Evolutionary conservation across 805 yeast species (phyloP).

Genomic region (Teunomyces tritomae): DNA sequence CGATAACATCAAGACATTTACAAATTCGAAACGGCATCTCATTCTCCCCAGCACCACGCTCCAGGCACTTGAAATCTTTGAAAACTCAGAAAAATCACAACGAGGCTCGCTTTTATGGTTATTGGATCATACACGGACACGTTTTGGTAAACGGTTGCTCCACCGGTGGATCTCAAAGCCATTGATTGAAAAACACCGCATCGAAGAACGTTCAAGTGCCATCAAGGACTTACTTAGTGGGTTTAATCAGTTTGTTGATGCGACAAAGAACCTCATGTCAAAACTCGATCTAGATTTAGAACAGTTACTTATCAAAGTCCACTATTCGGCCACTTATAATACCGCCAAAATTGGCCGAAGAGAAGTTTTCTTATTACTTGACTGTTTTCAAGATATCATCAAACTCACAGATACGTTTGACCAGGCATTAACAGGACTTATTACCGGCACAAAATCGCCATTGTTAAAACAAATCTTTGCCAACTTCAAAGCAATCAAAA

Average conservation of each 20-base stretch:
- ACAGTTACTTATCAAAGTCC: conserved; percentile 33
- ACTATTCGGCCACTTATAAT: conserved; percentile 32
- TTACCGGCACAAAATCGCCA: conserved; percentile 29
- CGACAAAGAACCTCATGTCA: conserved; percentile 22
- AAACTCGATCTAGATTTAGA: conserved; percentile 35
- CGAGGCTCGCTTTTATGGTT: conserved; percentile 79
- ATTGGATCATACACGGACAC: conserved; percentile 75
- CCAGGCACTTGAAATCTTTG: conserved; percentile 70
- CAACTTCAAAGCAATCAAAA: conserved; percentile 30
- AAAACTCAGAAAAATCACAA: conserved; percentile 45
- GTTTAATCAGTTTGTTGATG: conserved; percentile 34
- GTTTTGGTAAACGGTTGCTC: conserved; percentile 68
- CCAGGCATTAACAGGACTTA: conserved; percentile 33
- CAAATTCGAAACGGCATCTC: conserved; percentile 47
- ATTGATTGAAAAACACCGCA: conserved; percentile 48
- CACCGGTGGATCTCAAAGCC: conserved; percentile 78
- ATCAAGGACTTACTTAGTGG: conserved; percentile 29
- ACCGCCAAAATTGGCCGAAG: conserved; percentile 28
- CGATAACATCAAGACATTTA: conserved; percentile 52
- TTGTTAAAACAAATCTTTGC: conserved; percentile 38
- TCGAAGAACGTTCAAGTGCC: conserved; percentile 64
- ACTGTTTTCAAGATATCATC: conserved; percentile 26
- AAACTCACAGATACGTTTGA: conserved; percentile 29
- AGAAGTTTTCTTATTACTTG: conserved; percentile 31
- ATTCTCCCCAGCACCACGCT: conserved; percentile 64